Evolutionary conservation across 1,284 basidiomycete species (phyloP).

Genomic region (Ustilago nuda): DNA sequence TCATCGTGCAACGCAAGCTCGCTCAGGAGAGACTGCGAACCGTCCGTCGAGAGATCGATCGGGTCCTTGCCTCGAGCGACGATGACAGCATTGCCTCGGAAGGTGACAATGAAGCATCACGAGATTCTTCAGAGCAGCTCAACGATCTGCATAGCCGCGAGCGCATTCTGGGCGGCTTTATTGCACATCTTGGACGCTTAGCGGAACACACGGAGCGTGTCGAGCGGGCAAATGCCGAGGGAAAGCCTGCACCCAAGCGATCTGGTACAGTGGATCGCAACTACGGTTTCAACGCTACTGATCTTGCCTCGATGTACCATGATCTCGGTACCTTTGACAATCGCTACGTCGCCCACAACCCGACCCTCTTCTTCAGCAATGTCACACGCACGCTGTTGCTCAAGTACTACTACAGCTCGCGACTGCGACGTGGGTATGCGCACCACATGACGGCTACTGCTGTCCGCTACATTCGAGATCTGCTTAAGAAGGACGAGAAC

Average conservation of each 20-base stretch:
- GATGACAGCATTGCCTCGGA: slow-evolving; percentile 15
- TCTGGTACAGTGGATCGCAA: slow-evolving; percentile 29
- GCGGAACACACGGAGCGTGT: slow-evolving; percentile 28
- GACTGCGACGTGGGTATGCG: slow-evolving; percentile 79
- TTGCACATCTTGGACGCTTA: slow-evolving; percentile 72
- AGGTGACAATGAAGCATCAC: slow-evolving; percentile 11
- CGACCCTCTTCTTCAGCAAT: slow-evolving; percentile 84
- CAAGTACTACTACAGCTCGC: slow-evolving; percentile 89
- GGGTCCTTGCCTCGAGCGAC: slow-evolving; percentile 34
- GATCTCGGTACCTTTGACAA: slow-evolving; percentile 89
- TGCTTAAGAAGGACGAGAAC: slow-evolving; percentile 46
- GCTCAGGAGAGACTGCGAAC: slow-evolving; percentile 73
- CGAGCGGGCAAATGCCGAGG: slow-evolving; percentile 43
- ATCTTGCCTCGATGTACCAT: slow-evolving; percentile 71
- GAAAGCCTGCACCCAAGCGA: slow-evolving; percentile 19
- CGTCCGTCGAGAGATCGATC: slow-evolving; percentile 62
- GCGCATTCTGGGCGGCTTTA: slow-evolving; percentile 75
- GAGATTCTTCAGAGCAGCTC: slow-evolving; percentile 29
- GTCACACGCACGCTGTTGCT: slow-evolving; percentile 83
- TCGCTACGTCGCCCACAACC: slow-evolving; percentile 89
- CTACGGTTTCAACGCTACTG: slow-evolving; percentile 18
- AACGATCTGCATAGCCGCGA: slow-evolving; percentile 60
- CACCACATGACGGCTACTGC: slow-evolving; percentile 85
- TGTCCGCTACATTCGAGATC: slow-evolving; percentile 61
- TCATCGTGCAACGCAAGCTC: slow-evolving; percentile 78